Evolutionary conservation across 2,329 filamentous ascomycete species (phyloP), one percentile per base, ranked within the genome.

Genomic region (Penicillium occitanis): DNA sequence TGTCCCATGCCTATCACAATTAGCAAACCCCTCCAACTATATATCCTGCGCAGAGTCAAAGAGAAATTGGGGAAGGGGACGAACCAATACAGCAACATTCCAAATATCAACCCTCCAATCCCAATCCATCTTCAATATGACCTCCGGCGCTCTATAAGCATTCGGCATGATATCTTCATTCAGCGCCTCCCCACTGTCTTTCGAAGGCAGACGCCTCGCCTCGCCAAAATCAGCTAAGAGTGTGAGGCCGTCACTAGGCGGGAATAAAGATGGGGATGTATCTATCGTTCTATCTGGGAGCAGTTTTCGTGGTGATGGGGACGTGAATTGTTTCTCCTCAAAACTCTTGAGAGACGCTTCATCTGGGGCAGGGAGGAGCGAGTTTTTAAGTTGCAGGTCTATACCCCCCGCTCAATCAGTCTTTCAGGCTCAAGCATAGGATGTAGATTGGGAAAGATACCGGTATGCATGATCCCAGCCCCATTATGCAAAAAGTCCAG

Each of bases 351-450:
- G 79, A 0, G 77, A 77, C 57, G 80, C 73, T 61, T 83, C 79
- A 0, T 65, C 55, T n/a, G 40, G 17, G 40, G 81, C 77, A 4
- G 74, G 73, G 40, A 82, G 74, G 75, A 84, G 79, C n/a, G n/a
- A n/a, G 55, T 84, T 84, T 65, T 81, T 78, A 2, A 78, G 76
- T 66, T 81, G 82, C 30, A 84, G 80, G 69, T 79, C 78, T 80
- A 58, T 25, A 25, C 1, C 25, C 25, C 25, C 25, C 25, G 25
- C 25, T 25, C 25, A 25, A 25, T 25, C 25, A 25, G 25, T 25
- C 25, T 25, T 25, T 25, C 25, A 25, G 25, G 25, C 25, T 25
- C 1, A 25, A 25, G 25, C 25, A 25, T 25, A 25, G 25, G 25
- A 25, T 25, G 25, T 25, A 3, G 25, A 25, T 25, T 25, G 25